These are phyloP conservation scores for Artemisia tridentata DNA, from an alignment of 129 eudicot genomes.

Conservation along the genomic window DNA sequence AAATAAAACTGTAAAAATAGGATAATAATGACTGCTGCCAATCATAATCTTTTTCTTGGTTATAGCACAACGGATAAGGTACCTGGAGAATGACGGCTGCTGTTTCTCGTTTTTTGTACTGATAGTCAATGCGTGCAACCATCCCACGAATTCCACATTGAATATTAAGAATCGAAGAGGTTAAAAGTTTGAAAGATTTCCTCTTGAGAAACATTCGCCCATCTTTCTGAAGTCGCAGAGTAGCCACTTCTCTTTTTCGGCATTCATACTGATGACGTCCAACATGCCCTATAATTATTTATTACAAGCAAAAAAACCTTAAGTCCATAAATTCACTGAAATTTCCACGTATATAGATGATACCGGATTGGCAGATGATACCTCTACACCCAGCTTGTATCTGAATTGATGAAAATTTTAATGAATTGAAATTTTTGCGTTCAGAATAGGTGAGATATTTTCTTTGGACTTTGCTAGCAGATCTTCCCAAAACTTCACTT, in stretches of 20 bases:
- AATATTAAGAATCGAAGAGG: conserved; percentile 49
- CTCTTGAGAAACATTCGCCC: conserved; percentile 56
- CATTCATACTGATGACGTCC: conserved; percentile 50
- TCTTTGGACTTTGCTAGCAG: conserved; percentile 70
- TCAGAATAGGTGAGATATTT: conserved; percentile 48
- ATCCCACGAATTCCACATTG: conserved; percentile 71
- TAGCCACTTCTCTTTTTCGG: conserved; percentile 68
- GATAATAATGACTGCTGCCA: no score
- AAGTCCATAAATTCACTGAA: conserved; percentile 3
- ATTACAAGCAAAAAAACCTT: not conserved
- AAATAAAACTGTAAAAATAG: not conserved
- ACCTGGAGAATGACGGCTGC: conserved; percentile 83
- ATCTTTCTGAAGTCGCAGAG: conserved; percentile 61
- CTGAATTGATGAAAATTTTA: conserved; percentile 48
- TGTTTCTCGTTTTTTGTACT: conserved; percentile 41
- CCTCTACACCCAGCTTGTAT: conserved; percentile 78
- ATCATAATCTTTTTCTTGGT: no score
- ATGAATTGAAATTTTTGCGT: conserved; percentile 43
- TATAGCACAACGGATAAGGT: no score
- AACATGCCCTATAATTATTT: conserved; percentile 51
- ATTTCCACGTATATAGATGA: conserved; percentile 12
- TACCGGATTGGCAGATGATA: conserved; percentile 23
- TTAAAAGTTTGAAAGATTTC: conserved; percentile 44
- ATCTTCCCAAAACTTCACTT: conserved; percentile 73
- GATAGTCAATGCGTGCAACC: conserved; percentile 62